A percentile compares a stretch with the other conserved stretches of the same genome.
phyloP scores from a whole-genome alignment of 495 filamentous ascomycete species.

The Hypoxylon intermedium region DNA sequence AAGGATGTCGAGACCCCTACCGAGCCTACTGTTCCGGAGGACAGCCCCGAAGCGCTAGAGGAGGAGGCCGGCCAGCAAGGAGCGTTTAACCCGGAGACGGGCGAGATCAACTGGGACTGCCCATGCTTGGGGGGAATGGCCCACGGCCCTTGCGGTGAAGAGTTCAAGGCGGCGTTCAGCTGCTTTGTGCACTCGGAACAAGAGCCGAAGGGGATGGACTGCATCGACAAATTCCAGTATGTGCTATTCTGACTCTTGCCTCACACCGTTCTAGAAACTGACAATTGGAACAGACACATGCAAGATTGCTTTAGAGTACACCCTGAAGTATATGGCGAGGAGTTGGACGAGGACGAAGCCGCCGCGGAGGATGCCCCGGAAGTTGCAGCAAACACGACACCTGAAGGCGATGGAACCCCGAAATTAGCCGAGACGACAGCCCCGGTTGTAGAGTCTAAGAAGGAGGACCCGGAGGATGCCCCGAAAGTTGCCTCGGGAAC shows the following conservation, averaged over 20 bases:
- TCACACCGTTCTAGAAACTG: slow-evolving; percentile 6
- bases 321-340: slow-evolving; percentile 90
- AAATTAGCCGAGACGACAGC: slow-evolving; percentile 6
- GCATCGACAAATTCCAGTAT: slow-evolving; percentile 97
- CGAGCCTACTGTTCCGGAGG: slow-evolving; percentile 29
- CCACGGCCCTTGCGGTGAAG: slow-evolving; percentile 90
- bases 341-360: slow-evolving; percentile 83
- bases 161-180: slow-evolving; percentile 94
- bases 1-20: slow-evolving; percentile 28
- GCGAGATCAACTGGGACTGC: slow-evolving; percentile 99
- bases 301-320: slow-evolving; percentile 94
- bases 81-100: slow-evolving; percentile 96
- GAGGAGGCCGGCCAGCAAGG: slow-evolving; percentile 84
- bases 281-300: slow-evolving; percentile 72
- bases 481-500: too few species aligned
- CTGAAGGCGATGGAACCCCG: background rate
- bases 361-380: slow-evolving; percentile 45
- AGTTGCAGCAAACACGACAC: slow-evolving; percentile 3
- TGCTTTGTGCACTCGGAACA: slow-evolving; percentile 95
- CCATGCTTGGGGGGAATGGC: slow-evolving; percentile 98
- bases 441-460: slow-evolving; percentile 1
- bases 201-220: slow-evolving; percentile 98
- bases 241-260: slow-evolving; percentile 33
- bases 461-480: slow-evolving; percentile 11
- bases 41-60: slow-evolving; percentile 66